These are phyloP conservation scores for Gypsophila paniculata DNA, from an alignment of 179 eudicot species.

Conservation along the genomic window DNA sequence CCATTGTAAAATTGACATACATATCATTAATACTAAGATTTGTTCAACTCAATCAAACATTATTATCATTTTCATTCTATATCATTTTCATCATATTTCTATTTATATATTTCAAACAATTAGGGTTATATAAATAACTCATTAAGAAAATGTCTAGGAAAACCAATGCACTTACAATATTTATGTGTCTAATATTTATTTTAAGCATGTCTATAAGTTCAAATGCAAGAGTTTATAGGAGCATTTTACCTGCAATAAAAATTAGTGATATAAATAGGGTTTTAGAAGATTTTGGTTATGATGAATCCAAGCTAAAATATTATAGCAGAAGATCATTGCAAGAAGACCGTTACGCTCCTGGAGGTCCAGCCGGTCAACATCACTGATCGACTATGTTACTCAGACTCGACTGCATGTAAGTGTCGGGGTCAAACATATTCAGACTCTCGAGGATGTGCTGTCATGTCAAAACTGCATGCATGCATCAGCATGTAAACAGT, in stretches of 20 bases:
- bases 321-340: slow-evolving; percentile 27
- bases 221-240: slow-evolving; percentile 25
- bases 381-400: slow-evolving; percentile 22
- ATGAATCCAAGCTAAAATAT: slow-evolving; percentile 27
- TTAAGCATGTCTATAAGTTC: not conserved
- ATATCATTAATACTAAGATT: no score
- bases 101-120: not conserved
- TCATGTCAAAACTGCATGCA: not conserved
- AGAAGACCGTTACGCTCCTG: slow-evolving; percentile 35
- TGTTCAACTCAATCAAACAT: not conserved
- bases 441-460: not conserved
- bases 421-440: not conserved
- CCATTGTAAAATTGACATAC: not conserved
- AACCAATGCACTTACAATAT: slow-evolving; percentile 6
- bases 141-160: slow-evolving; percentile 17
- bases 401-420: not conserved
- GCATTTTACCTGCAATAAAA: slow-evolving; percentile 4
- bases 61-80: not conserved
- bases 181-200: slow-evolving; percentile 9
- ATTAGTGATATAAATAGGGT: not conserved
- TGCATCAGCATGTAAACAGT: no score
- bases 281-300: slow-evolving; percentile 26
- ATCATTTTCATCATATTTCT: not conserved
- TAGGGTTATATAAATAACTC: not conserved
- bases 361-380: slow-evolving; percentile 48